Base-by-base conservation (phyloP, 345 rosid genomes). In the Citrus sinensis region DNA sequence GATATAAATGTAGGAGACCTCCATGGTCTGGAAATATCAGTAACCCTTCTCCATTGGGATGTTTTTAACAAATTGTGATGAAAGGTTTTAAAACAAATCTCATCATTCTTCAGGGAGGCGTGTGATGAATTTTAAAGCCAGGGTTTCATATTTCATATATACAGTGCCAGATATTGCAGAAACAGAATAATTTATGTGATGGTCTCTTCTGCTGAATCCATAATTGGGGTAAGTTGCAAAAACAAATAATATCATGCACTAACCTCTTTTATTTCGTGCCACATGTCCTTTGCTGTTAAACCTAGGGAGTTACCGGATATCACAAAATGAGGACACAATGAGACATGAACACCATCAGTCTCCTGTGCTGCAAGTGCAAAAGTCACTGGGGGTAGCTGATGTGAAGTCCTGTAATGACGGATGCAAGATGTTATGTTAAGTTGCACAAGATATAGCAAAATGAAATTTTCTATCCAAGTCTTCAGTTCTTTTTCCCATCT, bases 231-330 rank as follows among this genome's bases (percentile, higher is more conserved):
- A 56, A n/a, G 51, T 46, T 46, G 4, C 2, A 27, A 62, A 62
- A 62, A 1, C 22, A 62, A 25, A 29, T 9, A 29, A 25, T 11
- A 65, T 69, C 56, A 69, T 9, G 11, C 42, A 55, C 75, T 66
- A 70, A 95, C 99, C 97, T 92, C 86, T 83, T 88, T 95, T 32
- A 95, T 85, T 81, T 85, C 87, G 59, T 89, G 76, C 99, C 99
- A 95, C 98, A 95, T 89, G 37, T 91, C 95, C 77, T 87, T 90
- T 27, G 98, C 97, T 60, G 93, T 88, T 82, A 91, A 71, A 58
- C 97, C 94, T 63, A 78, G 81, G 62, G 87, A 84, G 77, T 91
- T 82, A 42, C 99, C 99, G 19, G 93, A 84, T 80, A 90, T 82
- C 78, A 85, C 84, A 82, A 93, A 95, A 79, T 79, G 80, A n/a